Evolutionary conservation across 2,329 filamentous ascomycete genomes (phyloP), one percentile per base, ranked within the genome.

Genomic region (Trichoderma sp.): DNA sequence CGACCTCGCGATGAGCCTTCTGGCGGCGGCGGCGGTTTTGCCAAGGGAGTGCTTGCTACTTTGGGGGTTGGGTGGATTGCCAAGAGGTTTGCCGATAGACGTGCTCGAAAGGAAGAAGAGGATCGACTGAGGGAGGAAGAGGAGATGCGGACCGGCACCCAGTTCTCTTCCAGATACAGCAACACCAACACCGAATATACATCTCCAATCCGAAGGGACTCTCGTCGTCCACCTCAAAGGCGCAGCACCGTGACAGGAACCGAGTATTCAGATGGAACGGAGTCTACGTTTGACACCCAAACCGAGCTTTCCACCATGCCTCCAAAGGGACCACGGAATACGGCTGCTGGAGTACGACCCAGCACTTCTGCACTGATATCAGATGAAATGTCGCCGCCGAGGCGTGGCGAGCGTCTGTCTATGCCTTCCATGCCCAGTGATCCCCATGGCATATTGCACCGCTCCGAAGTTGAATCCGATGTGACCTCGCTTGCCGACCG

Each of bases 11-110:
- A 83, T 8, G 82, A 83, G 24, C 79, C 71, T 7, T 80, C 84
- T 68, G 79, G 72, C 1, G 74, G 79, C 14, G 74, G 79, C 14
- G 84, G 86, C 71, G 83, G 84, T 0, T 79, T 84, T n/a, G 85
- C 84, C 27, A 88, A 90, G 72, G 87, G 87, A 1, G 73, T 88
- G 16, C 75, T 90, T 61, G 89, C 87, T 10, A 83, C 89, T 2
- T 79, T 92, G 31, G 91, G 91, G 2, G 82, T 91, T 40, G 91
- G 91, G 10, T 92, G 90, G 82, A 81, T 94, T 59, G 87, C 87
- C 7, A 90, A 87, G 80, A 87, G 88, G 77, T 84, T 91, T 77
- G 87, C 86, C 73, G 84, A 89, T 78, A 80, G 88, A 73, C 81
- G 81, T 62, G 76, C 81, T 70, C 82, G 75, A 71, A 80, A 81